Base-by-base conservation (phyloP, 2,329 filamentous ascomycete genomes). In the Penicillium sumatraense region DNA sequence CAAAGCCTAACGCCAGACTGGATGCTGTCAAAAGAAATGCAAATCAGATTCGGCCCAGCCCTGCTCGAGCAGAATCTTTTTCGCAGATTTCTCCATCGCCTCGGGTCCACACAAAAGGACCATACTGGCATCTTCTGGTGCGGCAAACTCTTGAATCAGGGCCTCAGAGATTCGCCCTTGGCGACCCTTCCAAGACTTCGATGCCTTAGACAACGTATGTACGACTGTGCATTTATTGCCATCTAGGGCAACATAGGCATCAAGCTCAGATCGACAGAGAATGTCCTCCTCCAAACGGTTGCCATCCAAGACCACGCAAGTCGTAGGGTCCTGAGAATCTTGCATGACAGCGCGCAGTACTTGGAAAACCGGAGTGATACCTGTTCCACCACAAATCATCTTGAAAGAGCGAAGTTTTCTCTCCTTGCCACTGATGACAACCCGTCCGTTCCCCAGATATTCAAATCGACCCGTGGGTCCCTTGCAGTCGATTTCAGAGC, bases 351-450 rank as follows among this genome's bases (percentile, higher is more conserved):
- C 88, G 6, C 90, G 81, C 49, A 96, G 78, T 3, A 96, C 89
- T 68, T 95, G 90, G 70, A 88, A 95, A 60, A 96, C 90, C 0
- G 93, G 93, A n/a, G 93, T 96, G 67, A 97, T 89, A 1, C 93
- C 93, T n/a, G 86, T 90, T 5, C 93, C 93, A 13, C 84, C 93
- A 64, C 90, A 95, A 27, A 96, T 86, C 91, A 96, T 96, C 68
- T 89, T 80, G 72, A 96, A 91, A 11, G 82, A 83, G 49, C 81
- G 83, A 1, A 96, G 83, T 0, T 64, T 73, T 9, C 87, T 78
- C 54, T 79, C 71, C 18, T 78, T 80, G 0, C 83, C 83, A 27
- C 83, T 83, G 38, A 96, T 75, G 0, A 76, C 68, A 64, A 89
- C 91, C 2, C 73, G 59, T 0, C 92, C 91, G 0, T 78, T 74